phyloP scores from a whole-genome alignment of 139 green algal species.

The Trebouxia sp. region DNA sequence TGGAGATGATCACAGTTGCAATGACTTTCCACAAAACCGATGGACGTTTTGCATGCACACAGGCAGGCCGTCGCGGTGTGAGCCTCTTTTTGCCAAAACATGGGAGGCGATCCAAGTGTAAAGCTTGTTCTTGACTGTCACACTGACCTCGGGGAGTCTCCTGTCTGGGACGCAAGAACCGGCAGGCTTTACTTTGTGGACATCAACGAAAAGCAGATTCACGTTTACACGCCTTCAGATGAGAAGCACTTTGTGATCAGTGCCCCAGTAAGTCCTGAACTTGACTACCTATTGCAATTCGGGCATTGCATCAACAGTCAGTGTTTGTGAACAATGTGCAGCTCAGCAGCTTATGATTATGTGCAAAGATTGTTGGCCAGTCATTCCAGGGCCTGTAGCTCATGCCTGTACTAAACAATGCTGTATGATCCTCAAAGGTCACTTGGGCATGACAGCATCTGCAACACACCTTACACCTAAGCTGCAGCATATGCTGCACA shows the following conservation, averaged over 20 bases:
- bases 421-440: too few species aligned
- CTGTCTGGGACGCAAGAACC: slow-evolving; percentile 45
- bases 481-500: too few species aligned
- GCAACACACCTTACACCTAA: too few species aligned
- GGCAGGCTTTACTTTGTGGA: slow-evolving; percentile 59
- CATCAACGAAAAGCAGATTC: slow-evolving; percentile 51
- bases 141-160: slow-evolving; percentile 49
- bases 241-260: slow-evolving; percentile 20
- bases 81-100: background rate
- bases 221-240: slow-evolving; percentile 26
- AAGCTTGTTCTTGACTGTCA: slow-evolving; percentile 43
- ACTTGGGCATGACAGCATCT: too few species aligned
- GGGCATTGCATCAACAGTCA: background rate
- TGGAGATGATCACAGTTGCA: too few species aligned
- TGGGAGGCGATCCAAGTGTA: slow-evolving; percentile 10
- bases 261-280: background rate
- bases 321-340: too few species aligned
- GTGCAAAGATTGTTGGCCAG: too few species aligned
- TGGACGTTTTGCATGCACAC: background rate
- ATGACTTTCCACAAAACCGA: too few species aligned
- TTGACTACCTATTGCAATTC: background rate
- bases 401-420: too few species aligned
- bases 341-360: too few species aligned
- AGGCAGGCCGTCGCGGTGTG: too few species aligned
- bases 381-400: too few species aligned